phyloP scores from a whole-genome alignment of 1,284 basidiomycete species.

The Ceratobasidium sp. region DNA sequence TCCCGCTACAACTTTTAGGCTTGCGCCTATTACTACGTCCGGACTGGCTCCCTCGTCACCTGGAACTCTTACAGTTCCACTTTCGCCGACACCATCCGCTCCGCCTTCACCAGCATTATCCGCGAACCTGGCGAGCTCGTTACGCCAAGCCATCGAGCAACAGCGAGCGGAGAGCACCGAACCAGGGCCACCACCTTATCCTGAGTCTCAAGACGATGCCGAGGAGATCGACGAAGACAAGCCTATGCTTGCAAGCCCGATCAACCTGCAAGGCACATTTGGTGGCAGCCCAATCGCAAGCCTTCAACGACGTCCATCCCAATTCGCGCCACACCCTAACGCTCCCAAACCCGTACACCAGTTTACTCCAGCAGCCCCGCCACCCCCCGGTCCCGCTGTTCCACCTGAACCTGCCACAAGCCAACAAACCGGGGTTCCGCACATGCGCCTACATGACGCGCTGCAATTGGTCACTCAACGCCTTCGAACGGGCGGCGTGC shows the following conservation, averaged over 20 bases:
- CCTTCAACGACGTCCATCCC: constrained; percentile 40
- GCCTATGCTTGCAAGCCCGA: constrained; percentile 15
- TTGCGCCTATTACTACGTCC: constrained; percentile 26
- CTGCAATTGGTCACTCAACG: constrained; percentile 46
- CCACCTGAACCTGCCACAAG: neutral
- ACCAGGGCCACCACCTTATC: neutral
- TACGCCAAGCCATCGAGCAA: constrained; percentile 47
- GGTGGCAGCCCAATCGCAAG: constrained; percentile 38
- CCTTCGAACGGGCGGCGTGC: constrained; percentile 54
- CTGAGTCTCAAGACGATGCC: constrained; percentile 7
- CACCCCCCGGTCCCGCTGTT: constrained; percentile 35
- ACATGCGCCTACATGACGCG: constrained; percentile 39
- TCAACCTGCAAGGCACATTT: constrained; percentile 15
- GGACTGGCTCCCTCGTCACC: constrained; percentile 3
- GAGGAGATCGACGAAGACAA: constrained; percentile 22
- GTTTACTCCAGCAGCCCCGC: constrained; percentile 59
- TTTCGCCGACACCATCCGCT: constrained; percentile 24
- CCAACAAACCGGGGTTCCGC: neutral
- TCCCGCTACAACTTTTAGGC: neutral
- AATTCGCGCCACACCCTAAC: constrained; percentile 78
- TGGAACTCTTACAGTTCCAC: constrained; percentile 13
- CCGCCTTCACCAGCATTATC: constrained; percentile 39
- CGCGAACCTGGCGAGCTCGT: constrained; percentile 38
- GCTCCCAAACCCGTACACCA: constrained; percentile 70
- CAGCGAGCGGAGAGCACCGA: constrained; percentile 23